Evolutionary conservation across 2,329 filamentous ascomycete species (phyloP).

Genomic region (Pyrenophora tritici-repentis): DNA sequence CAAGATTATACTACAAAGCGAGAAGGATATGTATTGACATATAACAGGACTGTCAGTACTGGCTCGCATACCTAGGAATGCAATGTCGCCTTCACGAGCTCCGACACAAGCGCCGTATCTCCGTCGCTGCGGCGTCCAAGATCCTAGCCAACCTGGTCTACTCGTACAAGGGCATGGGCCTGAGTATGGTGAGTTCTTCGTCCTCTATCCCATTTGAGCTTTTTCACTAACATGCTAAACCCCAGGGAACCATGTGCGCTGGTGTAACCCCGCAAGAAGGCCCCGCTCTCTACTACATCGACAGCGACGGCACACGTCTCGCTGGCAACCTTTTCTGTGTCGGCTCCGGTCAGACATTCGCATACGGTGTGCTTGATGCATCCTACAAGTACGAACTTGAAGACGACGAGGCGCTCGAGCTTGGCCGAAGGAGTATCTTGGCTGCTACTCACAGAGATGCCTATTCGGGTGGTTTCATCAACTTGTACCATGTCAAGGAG

Average conservation of each 20-base stretch:
- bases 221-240: conserved; percentile 10
- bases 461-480: conserved; percentile 98
- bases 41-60: conserved; percentile 94
- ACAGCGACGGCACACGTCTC: conserved; percentile 92
- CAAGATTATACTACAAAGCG: no score
- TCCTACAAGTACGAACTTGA: conserved; percentile 90
- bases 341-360: conserved; percentile 96
- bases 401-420: conserved; percentile 85
- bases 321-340: conserved; percentile 97
- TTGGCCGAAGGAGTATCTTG: conserved; percentile 89
- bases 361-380: conserved; percentile 95
- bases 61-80: conserved; percentile 98
- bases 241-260: conserved; percentile 90
- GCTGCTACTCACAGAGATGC: conserved; percentile 96
- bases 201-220: no score
- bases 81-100: conserved; percentile 99
- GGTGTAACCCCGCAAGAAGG: conserved; percentile 95
- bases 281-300: conserved; percentile 97
- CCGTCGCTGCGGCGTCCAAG: conserved; percentile 94
- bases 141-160: conserved; percentile 98
- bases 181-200: conserved; percentile 76
- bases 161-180: conserved; percentile 97
- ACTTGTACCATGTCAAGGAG: conserved; percentile 99
- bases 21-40: conserved; percentile 18
- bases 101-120: conserved; percentile 98